Evolutionary conservation across 2,329 filamentous ascomycete species (phyloP), one percentile per base, ranked within the genome.

Genomic region (Phyllachora maydis): DNA sequence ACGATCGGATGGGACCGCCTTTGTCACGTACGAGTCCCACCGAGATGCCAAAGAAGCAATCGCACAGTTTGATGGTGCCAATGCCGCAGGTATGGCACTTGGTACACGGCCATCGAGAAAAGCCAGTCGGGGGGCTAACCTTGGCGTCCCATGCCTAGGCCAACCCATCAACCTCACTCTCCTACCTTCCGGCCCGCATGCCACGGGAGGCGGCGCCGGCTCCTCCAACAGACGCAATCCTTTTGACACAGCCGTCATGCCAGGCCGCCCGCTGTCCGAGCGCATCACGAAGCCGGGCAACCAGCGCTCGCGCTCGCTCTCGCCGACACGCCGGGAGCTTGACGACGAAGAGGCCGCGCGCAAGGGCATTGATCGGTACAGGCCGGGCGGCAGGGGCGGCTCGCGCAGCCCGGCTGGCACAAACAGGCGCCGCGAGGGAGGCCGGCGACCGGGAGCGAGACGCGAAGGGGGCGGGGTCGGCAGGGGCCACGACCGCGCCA

Each of bases 1-100:
- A 27, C 77, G 83, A 38, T 91, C 81, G 2, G 73, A 83, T 38
- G 83, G 83, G 26, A 61, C 73, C 18, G 83, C 82, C 5, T 88
- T 68, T 39, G 75, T 93, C 23, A 83, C 74, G 6, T 92, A 90
- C 49, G 63, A 71, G 34, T 56, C 54, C 26, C 51, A 63, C 23
- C 59, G 65, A 22, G 76, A 92, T 44, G 83, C 83, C 7, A 54
- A 61, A 35, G 57, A 64, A 21, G 83, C 83, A 3, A 62, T 92
- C 26, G 59, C 56, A 25, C 74, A 92, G 37, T 93, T 75, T 40
- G 73, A 93, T 41, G 79, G 79, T 26, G 82, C 82, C 32, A 92
- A 92, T 42, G 83, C 83, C 27, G 83, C 88, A 36, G 75, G 73
- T 60, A 53, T 43, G 41, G 20, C n/a, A 4, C 15, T 13, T 6